A percentile compares a stretch with the other conserved stretches of the same genome.
Evolutionary conservation across 2,329 filamentous ascomycete genomes (phyloP).

Genomic region (Exophiala aquamarina): DNA sequence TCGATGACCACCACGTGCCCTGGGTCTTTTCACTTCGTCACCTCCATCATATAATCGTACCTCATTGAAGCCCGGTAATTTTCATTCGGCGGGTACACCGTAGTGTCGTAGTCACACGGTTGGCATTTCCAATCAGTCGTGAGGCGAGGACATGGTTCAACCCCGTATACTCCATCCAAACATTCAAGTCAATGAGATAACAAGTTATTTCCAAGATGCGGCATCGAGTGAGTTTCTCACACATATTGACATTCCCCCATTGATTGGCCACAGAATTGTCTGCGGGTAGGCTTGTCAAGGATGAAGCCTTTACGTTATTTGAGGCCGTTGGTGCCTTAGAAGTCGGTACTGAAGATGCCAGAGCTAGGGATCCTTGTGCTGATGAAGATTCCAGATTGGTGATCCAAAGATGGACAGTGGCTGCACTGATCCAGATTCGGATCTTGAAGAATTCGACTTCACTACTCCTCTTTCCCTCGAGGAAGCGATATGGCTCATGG

Average conservation of each 20-base stretch:
- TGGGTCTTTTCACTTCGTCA: too few relatives aligned
- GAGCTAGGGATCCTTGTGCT: not conserved
- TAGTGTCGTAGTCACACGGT: too few relatives aligned
- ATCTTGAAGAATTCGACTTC: conserved; percentile 79
- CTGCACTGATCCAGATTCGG: conserved; percentile 72
- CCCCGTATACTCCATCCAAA: conserved; percentile 20
- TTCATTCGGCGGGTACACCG: too few relatives aligned
- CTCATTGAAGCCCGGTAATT: too few relatives aligned
- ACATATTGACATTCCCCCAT: too few relatives aligned
- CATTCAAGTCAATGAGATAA: conserved; percentile 49
- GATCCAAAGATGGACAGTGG: conserved; percentile 99
- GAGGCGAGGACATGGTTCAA: conserved; percentile 18
- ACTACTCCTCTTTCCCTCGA: conserved; percentile 66
- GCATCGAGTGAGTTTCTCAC: conserved; percentile 50
- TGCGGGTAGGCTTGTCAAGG: conserved; percentile 84
- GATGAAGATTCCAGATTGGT: conserved; percentile 72
- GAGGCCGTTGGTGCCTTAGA: conserved; percentile 81
- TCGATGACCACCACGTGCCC: too few relatives aligned
- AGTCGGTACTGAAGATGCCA: conserved; percentile 36
- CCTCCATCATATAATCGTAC: too few relatives aligned
- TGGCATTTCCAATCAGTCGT: too few relatives aligned
- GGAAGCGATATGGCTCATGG: conserved; percentile 89
- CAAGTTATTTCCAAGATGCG: conserved; percentile 54
- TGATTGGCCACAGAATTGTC: conserved; percentile 7
- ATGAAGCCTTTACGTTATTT: conserved; percentile 91